phyloP scores from a whole-genome alignment of 73 alveolate genomes.

The Symbiodinium pilosum region DNA sequence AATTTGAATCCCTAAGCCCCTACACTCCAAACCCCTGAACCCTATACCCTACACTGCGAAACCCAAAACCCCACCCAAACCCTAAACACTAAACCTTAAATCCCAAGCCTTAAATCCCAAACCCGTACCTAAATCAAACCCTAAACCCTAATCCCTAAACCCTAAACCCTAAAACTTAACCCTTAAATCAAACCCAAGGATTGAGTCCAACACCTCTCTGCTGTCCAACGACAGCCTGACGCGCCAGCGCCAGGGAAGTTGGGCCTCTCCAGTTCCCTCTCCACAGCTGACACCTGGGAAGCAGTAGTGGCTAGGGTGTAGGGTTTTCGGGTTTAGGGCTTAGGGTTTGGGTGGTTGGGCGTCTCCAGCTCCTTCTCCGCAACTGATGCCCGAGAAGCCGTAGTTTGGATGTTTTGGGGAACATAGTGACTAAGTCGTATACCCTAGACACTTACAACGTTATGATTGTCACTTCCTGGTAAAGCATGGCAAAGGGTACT shows the following conservation, averaged over 20 bases:
- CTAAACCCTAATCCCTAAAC: background rate
- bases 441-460: too few relatives aligned
- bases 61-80: too few relatives aligned
- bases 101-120: background rate
- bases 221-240: background rate
- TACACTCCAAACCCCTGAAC: too few relatives aligned
- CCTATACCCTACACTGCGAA: too few relatives aligned
- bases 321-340: background rate
- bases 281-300: background rate
- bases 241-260: background rate
- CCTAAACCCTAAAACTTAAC: background rate
- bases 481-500: too few relatives aligned
- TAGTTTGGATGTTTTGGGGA: too few relatives aligned
- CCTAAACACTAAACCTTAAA: background rate
- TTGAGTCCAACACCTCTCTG: background rate
- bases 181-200: background rate
- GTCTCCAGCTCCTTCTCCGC: too few relatives aligned
- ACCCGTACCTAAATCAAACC: too few relatives aligned
- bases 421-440: too few relatives aligned
- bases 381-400: too few relatives aligned
- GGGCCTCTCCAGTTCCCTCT: constrained; percentile 9
- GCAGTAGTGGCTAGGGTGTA: background rate
- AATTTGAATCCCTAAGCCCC: background rate
- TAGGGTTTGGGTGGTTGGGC: background rate
- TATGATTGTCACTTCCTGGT: too few relatives aligned